Evolutionary conservation across 1,284 basidiomycete genomes (phyloP).

Genomic region (Ganoderma meredithae): DNA sequence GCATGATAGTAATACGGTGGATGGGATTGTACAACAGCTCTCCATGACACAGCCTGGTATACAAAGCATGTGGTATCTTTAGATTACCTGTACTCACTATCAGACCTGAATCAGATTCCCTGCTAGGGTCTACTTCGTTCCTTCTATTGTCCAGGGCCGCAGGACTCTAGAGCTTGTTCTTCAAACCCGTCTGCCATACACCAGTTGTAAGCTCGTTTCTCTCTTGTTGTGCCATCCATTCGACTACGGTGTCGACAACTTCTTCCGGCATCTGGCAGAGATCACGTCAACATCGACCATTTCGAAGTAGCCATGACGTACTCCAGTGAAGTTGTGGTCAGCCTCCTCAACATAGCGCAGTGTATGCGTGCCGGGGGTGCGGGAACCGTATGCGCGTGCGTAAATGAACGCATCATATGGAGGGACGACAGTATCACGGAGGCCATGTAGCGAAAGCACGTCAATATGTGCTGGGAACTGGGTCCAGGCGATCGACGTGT

Average conservation of each 20-base stretch:
- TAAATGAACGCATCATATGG: conserved; percentile 80
- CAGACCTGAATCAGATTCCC: background rate
- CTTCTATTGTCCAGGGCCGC: background rate
- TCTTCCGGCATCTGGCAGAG: conserved; percentile 57
- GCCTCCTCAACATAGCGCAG: conserved; percentile 72
- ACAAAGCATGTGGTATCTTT: background rate
- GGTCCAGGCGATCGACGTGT: conserved; percentile 69
- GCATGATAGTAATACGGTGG: conserved; percentile 1
- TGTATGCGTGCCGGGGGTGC: conserved; percentile 70
- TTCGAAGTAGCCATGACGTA: conserved; percentile 35
- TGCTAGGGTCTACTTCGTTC: background rate
- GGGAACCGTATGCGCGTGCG: conserved; percentile 61
- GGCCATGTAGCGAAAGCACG: conserved; percentile 74
- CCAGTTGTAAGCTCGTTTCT: conserved; percentile 58
- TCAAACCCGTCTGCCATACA: conserved; percentile 60
- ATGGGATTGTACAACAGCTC: conserved; percentile 24
- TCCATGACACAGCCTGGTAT: background rate
- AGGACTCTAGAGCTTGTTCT: conserved; percentile 23
- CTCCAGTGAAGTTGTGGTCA: conserved; percentile 77
- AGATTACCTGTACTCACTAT: background rate
- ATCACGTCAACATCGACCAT: background rate
- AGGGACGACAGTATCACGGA: conserved; percentile 68
- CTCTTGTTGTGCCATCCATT: conserved; percentile 62
- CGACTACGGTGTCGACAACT: conserved; percentile 64
- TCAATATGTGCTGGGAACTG: conserved; percentile 65